A percentile compares a stretch with the other conserved stretches of the same genome.
phyloP scores from a whole-genome alignment of 768 basidiomycete genomes.

The Suillus tomentosus region DNA sequence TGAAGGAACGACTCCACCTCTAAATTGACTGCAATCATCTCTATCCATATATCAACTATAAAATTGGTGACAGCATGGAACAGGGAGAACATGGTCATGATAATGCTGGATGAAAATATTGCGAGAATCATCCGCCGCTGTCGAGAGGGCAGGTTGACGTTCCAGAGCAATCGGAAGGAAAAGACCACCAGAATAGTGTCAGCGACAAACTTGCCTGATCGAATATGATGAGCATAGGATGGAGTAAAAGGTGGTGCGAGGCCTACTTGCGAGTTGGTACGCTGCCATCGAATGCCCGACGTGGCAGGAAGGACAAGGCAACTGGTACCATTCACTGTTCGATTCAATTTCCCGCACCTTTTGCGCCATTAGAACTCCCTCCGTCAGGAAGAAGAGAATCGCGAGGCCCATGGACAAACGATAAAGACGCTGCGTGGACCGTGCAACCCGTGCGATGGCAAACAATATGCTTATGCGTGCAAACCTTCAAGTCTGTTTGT shows the following conservation, averaged over 20 bases:
- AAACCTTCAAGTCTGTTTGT: constrained; percentile 18
- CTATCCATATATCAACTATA: neutral
- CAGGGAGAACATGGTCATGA: constrained; percentile 20
- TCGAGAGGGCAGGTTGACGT: constrained; percentile 17
- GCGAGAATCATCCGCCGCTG: constrained; percentile 20
- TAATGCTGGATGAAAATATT: constrained; percentile 14
- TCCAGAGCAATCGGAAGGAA: constrained; percentile 18
- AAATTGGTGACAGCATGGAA: constrained; percentile 12
- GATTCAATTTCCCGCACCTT: constrained; percentile 4
- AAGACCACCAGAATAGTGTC: constrained; percentile 14
- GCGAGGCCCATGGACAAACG: constrained; percentile 9
- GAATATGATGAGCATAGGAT: neutral
- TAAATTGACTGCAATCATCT: constrained; percentile 4
- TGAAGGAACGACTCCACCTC: constrained; percentile 4
- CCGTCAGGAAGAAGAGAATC: constrained; percentile 8
- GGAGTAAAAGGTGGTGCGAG: neutral
- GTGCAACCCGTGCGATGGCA: constrained; percentile 29
- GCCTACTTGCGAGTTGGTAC: constrained; percentile 14
- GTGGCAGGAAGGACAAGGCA: constrained; percentile 6
- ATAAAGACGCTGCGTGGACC: constrained; percentile 16
- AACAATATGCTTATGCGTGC: constrained; percentile 30
- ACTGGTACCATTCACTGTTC: constrained; percentile 15
- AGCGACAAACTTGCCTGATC: constrained; percentile 9
- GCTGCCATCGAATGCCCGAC: constrained; percentile 2
- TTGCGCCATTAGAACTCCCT: neutral